A percentile compares a stretch with the other conserved stretches of the same genome.
Evolutionary conservation across 2,329 filamentous ascomycete species (phyloP).

Genomic region (Aspergillus felis): DNA sequence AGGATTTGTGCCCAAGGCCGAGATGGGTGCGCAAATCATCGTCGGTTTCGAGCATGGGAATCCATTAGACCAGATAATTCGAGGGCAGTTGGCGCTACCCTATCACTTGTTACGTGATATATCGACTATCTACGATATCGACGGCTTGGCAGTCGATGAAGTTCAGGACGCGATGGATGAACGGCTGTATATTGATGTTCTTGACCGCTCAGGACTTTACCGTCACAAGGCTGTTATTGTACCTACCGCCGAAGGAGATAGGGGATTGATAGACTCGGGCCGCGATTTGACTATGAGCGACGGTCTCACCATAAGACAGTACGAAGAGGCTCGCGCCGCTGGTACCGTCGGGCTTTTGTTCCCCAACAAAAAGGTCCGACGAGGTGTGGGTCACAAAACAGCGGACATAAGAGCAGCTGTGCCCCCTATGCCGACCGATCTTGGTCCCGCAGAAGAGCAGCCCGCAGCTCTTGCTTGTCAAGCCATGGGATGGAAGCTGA

Average conservation of each 20-base stretch:
- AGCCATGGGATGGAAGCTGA: conserved; percentile 77
- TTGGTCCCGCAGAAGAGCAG: conserved; percentile 63
- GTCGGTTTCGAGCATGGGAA: conserved; percentile 96
- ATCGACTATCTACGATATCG: conserved; percentile 81
- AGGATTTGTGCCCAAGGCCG: conserved; percentile 69
- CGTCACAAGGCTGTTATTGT: conserved; percentile 71
- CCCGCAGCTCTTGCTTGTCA: conserved; percentile 74
- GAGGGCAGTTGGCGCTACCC: conserved; percentile 80
- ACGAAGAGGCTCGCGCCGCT: conserved; percentile 66
- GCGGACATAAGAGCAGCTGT: conserved; percentile 46
- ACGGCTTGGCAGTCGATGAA: conserved; percentile 64
- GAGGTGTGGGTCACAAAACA: conserved; percentile 45
- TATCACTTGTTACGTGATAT: conserved; percentile 77
- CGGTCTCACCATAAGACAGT: conserved; percentile 65
- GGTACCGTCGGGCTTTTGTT: conserved; percentile 47
- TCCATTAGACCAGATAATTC: conserved; percentile 83
- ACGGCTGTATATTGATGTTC: conserved; percentile 88
- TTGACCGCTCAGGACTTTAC: conserved; percentile 87
- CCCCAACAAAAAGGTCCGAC: conserved; percentile 41
- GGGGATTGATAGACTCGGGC: conserved; percentile 74
- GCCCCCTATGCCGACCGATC: conserved; percentile 49
- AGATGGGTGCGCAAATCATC: conserved; percentile 98
- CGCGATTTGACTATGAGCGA: conserved; percentile 71
- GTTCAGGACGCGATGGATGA: conserved; percentile 78
- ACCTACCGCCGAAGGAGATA: conserved; percentile 76